These are phyloP conservation scores for Syncephalastrum sp. DNA, from an alignment of 371 early-diverging fungal species.

Conservation along the genomic window DNA sequence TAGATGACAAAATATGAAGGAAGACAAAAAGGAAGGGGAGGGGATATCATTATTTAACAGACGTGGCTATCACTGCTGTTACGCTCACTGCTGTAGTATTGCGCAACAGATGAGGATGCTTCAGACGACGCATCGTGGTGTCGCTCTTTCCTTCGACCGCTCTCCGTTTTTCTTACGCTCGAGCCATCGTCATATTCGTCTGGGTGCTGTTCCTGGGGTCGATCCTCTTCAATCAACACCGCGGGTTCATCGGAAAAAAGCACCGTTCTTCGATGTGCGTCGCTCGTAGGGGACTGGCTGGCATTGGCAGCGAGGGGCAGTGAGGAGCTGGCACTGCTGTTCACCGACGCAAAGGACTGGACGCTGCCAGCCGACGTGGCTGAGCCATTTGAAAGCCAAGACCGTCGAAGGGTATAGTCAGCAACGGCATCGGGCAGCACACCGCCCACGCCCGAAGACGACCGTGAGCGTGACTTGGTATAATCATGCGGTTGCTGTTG, in stretches of 20 bases:
- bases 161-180: conserved; percentile 30
- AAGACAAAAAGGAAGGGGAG: too few relatives aligned
- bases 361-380: conserved; percentile 20
- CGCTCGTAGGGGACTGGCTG: conserved; percentile 4
- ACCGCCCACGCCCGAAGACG: conserved; percentile 22
- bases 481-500: conserved; percentile 1
- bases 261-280: conserved; percentile 10
- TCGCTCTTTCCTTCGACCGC: conserved; percentile 37
- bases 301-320: neutral
- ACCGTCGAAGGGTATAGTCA: conserved; percentile 2
- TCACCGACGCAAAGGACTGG: conserved; percentile 10
- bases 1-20: too few relatives aligned
- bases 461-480: conserved; percentile 11
- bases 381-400: conserved; percentile 24
- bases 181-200: neutral
- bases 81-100: conserved; percentile 21
- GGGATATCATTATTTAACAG: conserved; percentile 5
- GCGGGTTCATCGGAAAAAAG: conserved; percentile 16
- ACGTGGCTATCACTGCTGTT: conserved; percentile 22
- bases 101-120: conserved; percentile 6
- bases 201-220: conserved; percentile 3
- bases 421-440: conserved; percentile 17
- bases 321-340: conserved; percentile 9
- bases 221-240: conserved; percentile 7
- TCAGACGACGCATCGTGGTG: neutral